Evolutionary conservation across 129 eudicot genomes (phyloP).

Genomic region (Artemisia argyi): DNA sequence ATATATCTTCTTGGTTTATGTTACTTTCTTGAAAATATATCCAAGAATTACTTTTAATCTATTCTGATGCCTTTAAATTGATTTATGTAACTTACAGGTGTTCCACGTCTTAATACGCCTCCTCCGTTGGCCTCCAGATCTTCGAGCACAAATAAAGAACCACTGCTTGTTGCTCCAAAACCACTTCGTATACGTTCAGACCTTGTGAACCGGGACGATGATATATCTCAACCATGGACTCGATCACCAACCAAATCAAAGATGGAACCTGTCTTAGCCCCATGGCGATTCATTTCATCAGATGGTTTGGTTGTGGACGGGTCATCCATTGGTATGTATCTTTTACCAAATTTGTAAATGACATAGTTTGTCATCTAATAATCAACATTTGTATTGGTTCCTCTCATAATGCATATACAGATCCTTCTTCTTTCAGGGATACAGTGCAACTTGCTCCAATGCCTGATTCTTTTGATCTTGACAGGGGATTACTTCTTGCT

Average conservation of each 20-base stretch:
- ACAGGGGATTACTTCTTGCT: conserved; percentile 93
- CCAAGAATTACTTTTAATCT: background rate
- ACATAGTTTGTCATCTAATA: background rate
- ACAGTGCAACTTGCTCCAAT: conserved; percentile 88
- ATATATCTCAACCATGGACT: conserved; percentile 96
- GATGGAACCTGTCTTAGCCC: conserved; percentile 86
- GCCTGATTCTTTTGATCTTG: conserved; percentile 97
- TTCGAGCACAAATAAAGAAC: conserved; percentile 41
- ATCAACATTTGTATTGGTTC: conserved; percentile 20
- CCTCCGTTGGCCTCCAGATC: conserved; percentile 63
- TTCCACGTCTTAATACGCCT: conserved; percentile 93
- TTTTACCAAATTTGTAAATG: conserved; percentile 12
- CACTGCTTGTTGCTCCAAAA: conserved; percentile 71
- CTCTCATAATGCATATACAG: conserved; percentile 82
- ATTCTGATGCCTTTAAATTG: background rate
- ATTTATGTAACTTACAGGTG: conserved; percentile 51
- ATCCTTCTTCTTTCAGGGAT: conserved; percentile 84
- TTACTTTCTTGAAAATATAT: background rate
- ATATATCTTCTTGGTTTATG: background rate
- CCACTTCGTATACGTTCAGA: conserved; percentile 86
- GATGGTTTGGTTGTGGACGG: conserved; percentile 54
- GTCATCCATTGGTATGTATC: conserved; percentile 53
- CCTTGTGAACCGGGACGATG: conserved; percentile 74
- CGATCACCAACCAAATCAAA: conserved; percentile 97
- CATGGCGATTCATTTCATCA: conserved; percentile 76